Conservation (phyloP, 345 rosid genomes). For the Citrus unshiu region DNA sequence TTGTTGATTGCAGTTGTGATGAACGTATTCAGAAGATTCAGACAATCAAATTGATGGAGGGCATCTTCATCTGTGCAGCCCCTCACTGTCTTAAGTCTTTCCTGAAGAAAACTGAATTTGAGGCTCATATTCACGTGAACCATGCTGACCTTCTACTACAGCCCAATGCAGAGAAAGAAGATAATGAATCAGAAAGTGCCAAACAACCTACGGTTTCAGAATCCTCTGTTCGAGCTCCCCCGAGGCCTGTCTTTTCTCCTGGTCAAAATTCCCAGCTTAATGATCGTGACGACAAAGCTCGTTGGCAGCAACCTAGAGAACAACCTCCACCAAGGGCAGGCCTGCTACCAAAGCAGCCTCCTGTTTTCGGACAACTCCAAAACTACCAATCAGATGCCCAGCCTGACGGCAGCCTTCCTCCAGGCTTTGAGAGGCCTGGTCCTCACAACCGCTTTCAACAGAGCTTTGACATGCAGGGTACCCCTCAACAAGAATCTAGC, state of each 20-base stretch:
- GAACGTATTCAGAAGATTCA: slow-evolving; percentile 96
- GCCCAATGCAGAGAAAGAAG: slow-evolving; percentile 66
- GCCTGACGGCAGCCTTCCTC: slow-evolving; percentile 47
- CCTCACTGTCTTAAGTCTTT: slow-evolving; percentile 97
- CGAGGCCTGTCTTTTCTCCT: slow-evolving; percentile 45
- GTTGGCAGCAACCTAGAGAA: slow-evolving; percentile 49
- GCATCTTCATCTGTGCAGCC: slow-evolving; percentile 96
- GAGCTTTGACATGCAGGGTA: slow-evolving; percentile 31
- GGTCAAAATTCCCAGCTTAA: slow-evolving; percentile 51
- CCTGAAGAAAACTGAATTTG: slow-evolving; percentile 74
- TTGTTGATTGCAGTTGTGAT: slow-evolving; percentile 60
- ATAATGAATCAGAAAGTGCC: slow-evolving; percentile 66
- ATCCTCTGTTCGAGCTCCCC: slow-evolving; percentile 61
- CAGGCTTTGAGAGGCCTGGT: slow-evolving; percentile 61
- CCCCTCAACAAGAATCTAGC: slow-evolving; percentile 46
- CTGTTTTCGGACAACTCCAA: slow-evolving; percentile 52
- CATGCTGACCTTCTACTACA: slow-evolving; percentile 66
- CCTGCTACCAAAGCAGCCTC: slow-evolving; percentile 42
- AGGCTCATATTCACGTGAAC: slow-evolving; percentile 63
- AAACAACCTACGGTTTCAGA: slow-evolving; percentile 70
- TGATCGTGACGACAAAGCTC: slow-evolving; percentile 57
- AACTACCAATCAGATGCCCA: slow-evolving; percentile 43
- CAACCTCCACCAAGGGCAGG: slow-evolving; percentile 53
- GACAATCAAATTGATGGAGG: slow-evolving; percentile 96
- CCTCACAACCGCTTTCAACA: slow-evolving; percentile 37